phyloP scores from a whole-genome alignment of 2,329 filamentous ascomycete genomes.

The Periconia sp. region DNA sequence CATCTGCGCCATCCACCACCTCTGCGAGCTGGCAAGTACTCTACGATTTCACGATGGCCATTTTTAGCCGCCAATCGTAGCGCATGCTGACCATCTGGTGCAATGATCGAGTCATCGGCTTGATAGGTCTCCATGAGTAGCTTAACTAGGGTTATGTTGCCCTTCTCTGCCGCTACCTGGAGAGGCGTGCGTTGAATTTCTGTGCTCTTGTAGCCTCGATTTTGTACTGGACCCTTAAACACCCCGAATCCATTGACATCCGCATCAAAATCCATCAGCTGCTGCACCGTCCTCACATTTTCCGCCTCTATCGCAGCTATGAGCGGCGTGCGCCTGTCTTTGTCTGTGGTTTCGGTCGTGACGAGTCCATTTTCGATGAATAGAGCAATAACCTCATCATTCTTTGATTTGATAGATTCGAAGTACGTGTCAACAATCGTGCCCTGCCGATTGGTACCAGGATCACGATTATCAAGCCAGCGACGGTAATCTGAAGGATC shows the following conservation, averaged over 20 bases:
- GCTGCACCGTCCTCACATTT: slow-evolving; percentile 14
- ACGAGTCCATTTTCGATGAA: slow-evolving; percentile 16
- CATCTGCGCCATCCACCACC: slow-evolving; percentile 21
- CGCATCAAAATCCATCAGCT: slow-evolving; percentile 19
- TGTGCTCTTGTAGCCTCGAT: background rate
- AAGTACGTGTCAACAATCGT: slow-evolving; percentile 17
- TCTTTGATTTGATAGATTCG: slow-evolving; percentile 14
- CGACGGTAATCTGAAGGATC: too few species aligned
- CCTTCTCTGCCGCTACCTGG: slow-evolving; percentile 51
- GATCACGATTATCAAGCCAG: too few species aligned
- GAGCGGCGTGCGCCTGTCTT: slow-evolving; percentile 17
- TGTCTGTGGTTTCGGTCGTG: slow-evolving; percentile 16
- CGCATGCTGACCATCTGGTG: slow-evolving; percentile 55
- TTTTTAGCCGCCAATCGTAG: slow-evolving; percentile 53
- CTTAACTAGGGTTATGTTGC: slow-evolving; percentile 50
- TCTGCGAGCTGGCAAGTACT: slow-evolving; percentile 50
- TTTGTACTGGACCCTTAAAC: background rate
- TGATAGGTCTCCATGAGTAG: slow-evolving; percentile 49
- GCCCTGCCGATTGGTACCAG: too few species aligned
- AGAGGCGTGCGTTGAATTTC: slow-evolving; percentile 49
- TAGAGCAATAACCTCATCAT: slow-evolving; percentile 15
- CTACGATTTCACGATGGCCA: slow-evolving; percentile 53
- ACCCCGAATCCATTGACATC: slow-evolving; percentile 19
- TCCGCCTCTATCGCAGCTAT: slow-evolving; percentile 22
- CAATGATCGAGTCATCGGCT: slow-evolving; percentile 53